phyloP scores from a whole-genome alignment of 371 early-diverging fungal genomes.

The Fennellomyces sp. region DNA sequence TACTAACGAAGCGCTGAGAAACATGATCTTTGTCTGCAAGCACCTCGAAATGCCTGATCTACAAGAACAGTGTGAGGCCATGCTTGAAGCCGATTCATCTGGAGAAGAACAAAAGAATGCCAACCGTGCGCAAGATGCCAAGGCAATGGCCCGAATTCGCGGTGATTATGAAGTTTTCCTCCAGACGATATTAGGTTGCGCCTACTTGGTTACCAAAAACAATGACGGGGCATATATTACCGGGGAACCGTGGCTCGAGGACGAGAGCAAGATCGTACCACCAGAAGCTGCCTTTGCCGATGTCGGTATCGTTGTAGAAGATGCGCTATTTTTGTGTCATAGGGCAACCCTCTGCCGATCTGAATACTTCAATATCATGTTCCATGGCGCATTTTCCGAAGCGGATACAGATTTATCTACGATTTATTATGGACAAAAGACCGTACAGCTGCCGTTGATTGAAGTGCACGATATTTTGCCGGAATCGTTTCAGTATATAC shows the following conservation, averaged over 20 bases:
- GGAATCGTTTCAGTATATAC: conserved; percentile 27
- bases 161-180: conserved; percentile 34
- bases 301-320: conserved; percentile 30
- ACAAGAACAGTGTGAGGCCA: conserved; percentile 15
- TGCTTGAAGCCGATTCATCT: neutral
- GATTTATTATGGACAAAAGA: conserved; percentile 6
- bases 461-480: conserved; percentile 25
- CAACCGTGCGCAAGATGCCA: conserved; percentile 18
- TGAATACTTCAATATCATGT: conserved; percentile 38
- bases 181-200: conserved; percentile 7
- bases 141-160: conserved; percentile 30
- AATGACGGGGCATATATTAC: neutral
- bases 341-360: conserved; percentile 34
- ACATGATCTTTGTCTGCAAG: conserved; percentile 31
- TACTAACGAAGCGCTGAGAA: conserved; percentile 13
- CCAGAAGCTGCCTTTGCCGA: conserved; percentile 28
- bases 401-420: neutral
- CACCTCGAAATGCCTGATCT: conserved; percentile 29
- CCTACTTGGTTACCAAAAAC: conserved; percentile 2
- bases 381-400: conserved; percentile 35
- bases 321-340: conserved; percentile 33
- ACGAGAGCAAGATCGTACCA: neutral
- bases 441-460: conserved; percentile 18
- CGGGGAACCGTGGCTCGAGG: neutral
- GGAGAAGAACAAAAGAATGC: conserved; percentile 16